Base-by-base conservation (phyloP, 176 grass and related monocot genomes). In the Miscanthus lutarioriparius region DNA sequence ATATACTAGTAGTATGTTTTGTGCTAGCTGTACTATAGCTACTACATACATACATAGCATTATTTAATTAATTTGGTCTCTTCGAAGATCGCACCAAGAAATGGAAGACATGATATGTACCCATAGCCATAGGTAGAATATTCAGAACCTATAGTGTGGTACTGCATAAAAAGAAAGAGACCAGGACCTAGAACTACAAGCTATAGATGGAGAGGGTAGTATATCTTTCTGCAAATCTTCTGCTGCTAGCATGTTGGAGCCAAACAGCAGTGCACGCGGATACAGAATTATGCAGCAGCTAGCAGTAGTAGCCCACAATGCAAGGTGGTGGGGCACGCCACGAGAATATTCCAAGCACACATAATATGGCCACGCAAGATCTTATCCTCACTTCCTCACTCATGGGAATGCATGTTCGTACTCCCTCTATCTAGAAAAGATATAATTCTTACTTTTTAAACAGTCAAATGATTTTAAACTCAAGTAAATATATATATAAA, bases 331-430 rank as follows among this genome's bases (percentile, higher is more conserved):
- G 19, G 51, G 26, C 11, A 41, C 3, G 26, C 27, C 12, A 44
- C 3, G 32, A 58, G 85, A 69, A 82, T 67, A 87, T 59, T 67
- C 78, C 35, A 10, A 10, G 4, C 76, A 49, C 45, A 33, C 53
- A 79, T 26, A 0, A 37, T 49, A 17, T 51, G 49, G 49, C 6
- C 19, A 54, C 53, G 19, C 20, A 56, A 53, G 47, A 49, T 49
- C 47, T 49, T 49, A 19, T 51, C 48, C 48, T 51, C 16, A 19
- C 48, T 51, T 49, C 47, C 47, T 49, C 47, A 49, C 47, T 49
- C 48, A 19, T 51, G 48, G 48, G 48, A 51, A 54, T 54, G 17
- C 51, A 7, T 5, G 16, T 51, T 17, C 48, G 48, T 6, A 19
- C 15, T 49, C 10, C 13, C 13, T 49, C 1, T 49, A 17, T 49